These are phyloP conservation scores for Lagerstroemia fauriei DNA, from an alignment of 441 rosid species.

Conservation along the genomic window DNA sequence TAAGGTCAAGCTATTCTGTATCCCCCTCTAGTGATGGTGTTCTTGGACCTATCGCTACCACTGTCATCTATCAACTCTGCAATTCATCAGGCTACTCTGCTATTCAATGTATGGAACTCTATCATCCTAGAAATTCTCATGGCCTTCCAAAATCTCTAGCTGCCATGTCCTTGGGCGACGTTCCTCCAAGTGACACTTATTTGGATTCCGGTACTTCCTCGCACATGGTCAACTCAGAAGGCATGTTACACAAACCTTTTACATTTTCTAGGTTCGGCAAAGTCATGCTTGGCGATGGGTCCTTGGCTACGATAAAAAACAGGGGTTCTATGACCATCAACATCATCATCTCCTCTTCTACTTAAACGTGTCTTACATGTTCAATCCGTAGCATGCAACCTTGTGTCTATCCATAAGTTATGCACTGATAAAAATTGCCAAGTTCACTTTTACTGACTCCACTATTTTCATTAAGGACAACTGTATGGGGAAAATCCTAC, in stretches of 20 bases:
- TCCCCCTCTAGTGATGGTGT: not conserved
- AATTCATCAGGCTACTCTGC: not conserved
- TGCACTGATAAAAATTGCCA: not conserved
- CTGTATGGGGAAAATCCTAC: not conserved
- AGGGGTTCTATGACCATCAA: not conserved
- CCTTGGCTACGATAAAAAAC: not conserved
- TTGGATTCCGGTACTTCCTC: not conserved
- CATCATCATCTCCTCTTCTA: not conserved
- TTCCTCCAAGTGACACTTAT: not conserved
- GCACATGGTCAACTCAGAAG: not conserved
- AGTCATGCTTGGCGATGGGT: not conserved
- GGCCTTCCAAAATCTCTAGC: not conserved
- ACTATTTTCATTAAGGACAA: not conserved
- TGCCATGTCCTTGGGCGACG: not conserved
- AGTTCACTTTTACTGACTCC: not conserved
- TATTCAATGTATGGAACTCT: not conserved
- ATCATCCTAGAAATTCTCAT: not conserved
- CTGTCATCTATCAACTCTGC: not conserved
- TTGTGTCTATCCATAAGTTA: not conserved
- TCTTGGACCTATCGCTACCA: not conserved
- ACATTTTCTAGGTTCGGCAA: not conserved
- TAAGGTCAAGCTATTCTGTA: not conserved
- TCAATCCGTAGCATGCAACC: not conserved
- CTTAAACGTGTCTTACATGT: not conserved
- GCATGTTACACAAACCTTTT: not conserved